A percentile compares a stretch with the other conserved stretches of the same genome.
Conservation (phyloP, 2,329 filamentous ascomycete genomes). For the Calonectria naviculata region DNA sequence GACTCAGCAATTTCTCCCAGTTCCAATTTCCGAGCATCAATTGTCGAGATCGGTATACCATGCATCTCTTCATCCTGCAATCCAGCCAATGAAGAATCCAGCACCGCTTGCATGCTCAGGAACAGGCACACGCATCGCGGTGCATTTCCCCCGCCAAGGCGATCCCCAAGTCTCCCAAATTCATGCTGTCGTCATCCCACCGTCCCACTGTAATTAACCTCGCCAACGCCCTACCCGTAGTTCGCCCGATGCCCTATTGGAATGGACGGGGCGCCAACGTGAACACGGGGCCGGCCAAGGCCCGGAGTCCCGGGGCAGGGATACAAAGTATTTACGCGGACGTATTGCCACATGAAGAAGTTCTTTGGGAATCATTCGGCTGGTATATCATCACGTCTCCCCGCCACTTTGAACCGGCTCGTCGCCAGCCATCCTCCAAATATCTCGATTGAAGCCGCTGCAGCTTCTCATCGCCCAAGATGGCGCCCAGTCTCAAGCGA, state of each 20-base stretch:
- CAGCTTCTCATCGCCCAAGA: neutral
- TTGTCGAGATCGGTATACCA: no score
- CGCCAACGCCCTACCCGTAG: neutral
- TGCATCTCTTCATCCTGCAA: no score
- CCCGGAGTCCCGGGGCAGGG: neutral
- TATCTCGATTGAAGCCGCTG: neutral
- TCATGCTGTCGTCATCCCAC: neutral
- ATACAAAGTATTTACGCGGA: neutral
- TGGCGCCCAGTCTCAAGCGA: neutral
- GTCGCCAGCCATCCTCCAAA: neutral
- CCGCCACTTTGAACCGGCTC: neutral
- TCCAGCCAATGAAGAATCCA: no score
- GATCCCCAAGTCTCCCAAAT: neutral
- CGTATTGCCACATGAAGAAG: neutral
- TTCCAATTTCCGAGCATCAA: no score
- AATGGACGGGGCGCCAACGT: neutral
- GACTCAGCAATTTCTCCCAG: no score
- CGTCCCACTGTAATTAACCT: neutral
- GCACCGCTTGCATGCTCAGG: neutral
- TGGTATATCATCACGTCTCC: neutral
- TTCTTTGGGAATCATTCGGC: neutral
- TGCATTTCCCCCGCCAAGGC: neutral
- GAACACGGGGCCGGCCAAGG: neutral
- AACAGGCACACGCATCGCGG: no score
- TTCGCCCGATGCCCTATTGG: constrained; percentile 2